Conservation (phyloP, 2,329 filamentous ascomycete species). For the Claviceps sp. region DNA sequence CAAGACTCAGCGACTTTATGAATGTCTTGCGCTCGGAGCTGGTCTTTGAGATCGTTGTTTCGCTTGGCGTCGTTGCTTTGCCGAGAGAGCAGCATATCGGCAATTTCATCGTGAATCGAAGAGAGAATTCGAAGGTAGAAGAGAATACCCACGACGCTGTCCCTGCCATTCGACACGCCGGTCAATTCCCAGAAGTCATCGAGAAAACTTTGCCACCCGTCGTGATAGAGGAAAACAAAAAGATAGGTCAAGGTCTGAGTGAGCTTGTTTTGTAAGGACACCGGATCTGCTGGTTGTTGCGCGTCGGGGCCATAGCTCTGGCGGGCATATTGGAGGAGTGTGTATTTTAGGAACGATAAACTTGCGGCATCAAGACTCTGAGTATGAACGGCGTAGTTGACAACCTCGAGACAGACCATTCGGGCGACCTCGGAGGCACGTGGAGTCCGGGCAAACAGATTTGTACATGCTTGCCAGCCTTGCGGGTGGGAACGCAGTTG, state of each 20-base stretch:
- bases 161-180: slow-evolving; percentile 44
- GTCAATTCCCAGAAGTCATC: slow-evolving; percentile 78
- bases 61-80: slow-evolving; percentile 68
- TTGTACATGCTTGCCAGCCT: slow-evolving; percentile 81
- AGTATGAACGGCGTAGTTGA: slow-evolving; percentile 81
- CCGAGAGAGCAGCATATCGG: slow-evolving; percentile 74
- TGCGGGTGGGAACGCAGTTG: slow-evolving; percentile 71
- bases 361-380: slow-evolving; percentile 62
- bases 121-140: slow-evolving; percentile 81
- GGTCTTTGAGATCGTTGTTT: slow-evolving; percentile 82
- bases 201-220: slow-evolving; percentile 80
- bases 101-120: slow-evolving; percentile 94
- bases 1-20: slow-evolving; percentile 78
- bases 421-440: slow-evolving; percentile 72
- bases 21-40: slow-evolving; percentile 76
- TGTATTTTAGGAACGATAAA: slow-evolving; percentile 65
- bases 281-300: slow-evolving; percentile 52
- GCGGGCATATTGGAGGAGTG: slow-evolving; percentile 67
- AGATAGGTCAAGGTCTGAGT: slow-evolving; percentile 91
- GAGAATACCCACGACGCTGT: slow-evolving; percentile 64
- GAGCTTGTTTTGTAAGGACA: slow-evolving; percentile 86
- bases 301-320: slow-evolving; percentile 54
- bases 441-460: slow-evolving; percentile 70
- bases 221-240: slow-evolving; percentile 75
- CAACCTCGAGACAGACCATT: slow-evolving; percentile 77